Base-by-base conservation (phyloP, 1,284 basidiomycete genomes). In the Ustilago crameri region DNA sequence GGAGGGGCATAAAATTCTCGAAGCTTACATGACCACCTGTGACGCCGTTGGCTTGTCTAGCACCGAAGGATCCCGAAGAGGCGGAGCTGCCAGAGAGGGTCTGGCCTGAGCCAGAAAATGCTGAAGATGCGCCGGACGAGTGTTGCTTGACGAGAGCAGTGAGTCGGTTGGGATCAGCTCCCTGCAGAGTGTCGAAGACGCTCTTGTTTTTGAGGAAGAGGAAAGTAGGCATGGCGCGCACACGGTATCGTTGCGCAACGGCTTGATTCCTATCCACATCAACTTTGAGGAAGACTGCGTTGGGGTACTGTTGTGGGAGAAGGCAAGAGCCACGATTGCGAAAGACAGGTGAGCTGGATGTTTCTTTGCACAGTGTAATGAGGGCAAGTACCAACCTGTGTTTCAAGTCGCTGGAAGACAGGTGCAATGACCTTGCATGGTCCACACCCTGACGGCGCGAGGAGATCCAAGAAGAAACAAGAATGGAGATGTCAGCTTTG, bases 211-310 rank as follows among this genome's bases (percentile, higher is more conserved):
- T 86, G 70, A 86, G 51, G 58, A 86, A 85, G 67, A 85, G 84
- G 80, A 86, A 86, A 4, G 86, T 86, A 4, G 86, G 86, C 85
- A 86, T 86, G 14, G 86, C 86, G 9, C 77, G 60, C 27, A 86
- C 76, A 17, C 74, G 51, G 78, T 83, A 86, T 45, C 84, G 73
- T 43, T 78, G 76, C 24, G 86, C 84, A 22, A 86, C 81, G 26
- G 79, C 75, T 32, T 72, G 70, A 26, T 84, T 79, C 45, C 76
- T 72, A 74, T 86, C 86, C 41, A 86, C 85, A 50, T 86, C 86
- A 51, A 86, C 80, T 78, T 85, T 85, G 54, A 76, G 74, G 51
- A 60, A 75, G 24, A 81, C 76, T 24, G 48, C 56, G 44, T 55
- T 70, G 40, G 67, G 45, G 37, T 61, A 40, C 67, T 70, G 56